phyloP scores from a whole-genome alignment of 1,284 basidiomycete genomes.

The Leccinum subfulvum region DNA sequence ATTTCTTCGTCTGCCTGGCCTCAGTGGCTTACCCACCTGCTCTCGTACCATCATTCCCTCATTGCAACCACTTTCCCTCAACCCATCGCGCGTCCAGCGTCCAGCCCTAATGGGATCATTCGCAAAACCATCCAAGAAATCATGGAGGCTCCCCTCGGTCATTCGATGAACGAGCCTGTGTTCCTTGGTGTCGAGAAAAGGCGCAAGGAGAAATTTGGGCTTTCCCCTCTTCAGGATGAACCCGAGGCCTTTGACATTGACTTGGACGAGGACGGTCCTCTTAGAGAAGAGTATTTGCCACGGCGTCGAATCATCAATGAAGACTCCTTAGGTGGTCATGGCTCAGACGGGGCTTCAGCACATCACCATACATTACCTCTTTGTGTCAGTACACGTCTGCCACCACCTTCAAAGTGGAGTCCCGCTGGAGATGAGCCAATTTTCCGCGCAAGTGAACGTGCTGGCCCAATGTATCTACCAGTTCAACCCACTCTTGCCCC shows the following conservation, averaged over 20 bases:
- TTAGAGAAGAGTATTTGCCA: conserved; percentile 76
- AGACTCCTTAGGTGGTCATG: conserved; percentile 7
- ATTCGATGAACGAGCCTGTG: conserved; percentile 52
- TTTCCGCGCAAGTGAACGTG: conserved; percentile 48
- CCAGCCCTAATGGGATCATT: conserved; percentile 64
- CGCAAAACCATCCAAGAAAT: conserved; percentile 70
- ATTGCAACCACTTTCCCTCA: conserved; percentile 59
- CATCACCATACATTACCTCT: conserved; percentile 21
- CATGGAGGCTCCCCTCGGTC: conserved; percentile 44
- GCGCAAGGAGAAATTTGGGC: conserved; percentile 48
- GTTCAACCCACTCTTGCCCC: conserved; percentile 51
- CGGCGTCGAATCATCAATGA: conserved; percentile 48
- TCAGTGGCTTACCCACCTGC: conserved; percentile 63
- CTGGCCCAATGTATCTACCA: conserved; percentile 59
- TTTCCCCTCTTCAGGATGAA: conserved; percentile 38
- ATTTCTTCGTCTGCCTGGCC: conserved; percentile 63
- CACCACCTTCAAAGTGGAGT: conserved; percentile 78
- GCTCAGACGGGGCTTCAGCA: background rate
- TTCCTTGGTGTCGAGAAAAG: conserved; percentile 69
- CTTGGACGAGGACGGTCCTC: conserved; percentile 76
- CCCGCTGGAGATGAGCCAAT: conserved; percentile 74
- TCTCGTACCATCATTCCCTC: conserved; percentile 61
- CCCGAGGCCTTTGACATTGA: conserved; percentile 64
- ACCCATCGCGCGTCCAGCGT: conserved; percentile 75
- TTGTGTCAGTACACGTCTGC: conserved; percentile 42